A percentile compares a stretch with the other conserved stretches of the same genome.
phyloP scores from a whole-genome alignment of 345 rosid genomes.

The Acer yangbiense region DNA sequence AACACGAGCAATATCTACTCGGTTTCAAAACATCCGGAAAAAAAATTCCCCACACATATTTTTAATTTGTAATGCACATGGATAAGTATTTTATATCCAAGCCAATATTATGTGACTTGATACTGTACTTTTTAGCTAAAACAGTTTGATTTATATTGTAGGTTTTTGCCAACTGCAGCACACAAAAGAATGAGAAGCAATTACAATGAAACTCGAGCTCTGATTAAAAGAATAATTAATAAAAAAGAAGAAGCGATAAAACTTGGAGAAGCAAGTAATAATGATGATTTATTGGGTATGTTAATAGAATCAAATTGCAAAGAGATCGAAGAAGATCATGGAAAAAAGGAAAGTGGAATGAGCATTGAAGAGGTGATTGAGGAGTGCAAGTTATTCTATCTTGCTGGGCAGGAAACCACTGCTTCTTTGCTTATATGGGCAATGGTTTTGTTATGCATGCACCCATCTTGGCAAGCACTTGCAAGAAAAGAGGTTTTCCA shows the following conservation, averaged over 20 bases:
- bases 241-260: slow-evolving; percentile 40
- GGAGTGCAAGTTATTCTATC: slow-evolving; percentile 67
- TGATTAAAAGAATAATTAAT: slow-evolving; percentile 36
- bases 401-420: slow-evolving; percentile 71
- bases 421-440: slow-evolving; percentile 59
- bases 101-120: too few relatives aligned
- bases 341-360: slow-evolving; percentile 14
- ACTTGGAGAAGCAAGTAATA: slow-evolving; percentile 22
- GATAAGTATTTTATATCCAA: too few relatives aligned
- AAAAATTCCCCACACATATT: too few relatives aligned
- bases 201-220: slow-evolving; percentile 32
- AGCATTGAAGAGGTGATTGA: slow-evolving; percentile 52
- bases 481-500: slow-evolving; percentile 61
- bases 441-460: slow-evolving; percentile 45
- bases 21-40: too few relatives aligned
- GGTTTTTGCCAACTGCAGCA: slow-evolving; percentile 52
- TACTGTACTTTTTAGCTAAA: too few relatives aligned
- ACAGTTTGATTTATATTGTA: neutral
- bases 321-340: slow-evolving; percentile 30
- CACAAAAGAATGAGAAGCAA: slow-evolving; percentile 41
- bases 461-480: slow-evolving; percentile 60
- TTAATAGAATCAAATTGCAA: slow-evolving; percentile 50
- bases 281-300: slow-evolving; percentile 41
- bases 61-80: too few relatives aligned
- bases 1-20: too few relatives aligned